phyloP scores from a whole-genome alignment of 2,329 filamentous ascomycete species.

The Cercospora beticola region DNA sequence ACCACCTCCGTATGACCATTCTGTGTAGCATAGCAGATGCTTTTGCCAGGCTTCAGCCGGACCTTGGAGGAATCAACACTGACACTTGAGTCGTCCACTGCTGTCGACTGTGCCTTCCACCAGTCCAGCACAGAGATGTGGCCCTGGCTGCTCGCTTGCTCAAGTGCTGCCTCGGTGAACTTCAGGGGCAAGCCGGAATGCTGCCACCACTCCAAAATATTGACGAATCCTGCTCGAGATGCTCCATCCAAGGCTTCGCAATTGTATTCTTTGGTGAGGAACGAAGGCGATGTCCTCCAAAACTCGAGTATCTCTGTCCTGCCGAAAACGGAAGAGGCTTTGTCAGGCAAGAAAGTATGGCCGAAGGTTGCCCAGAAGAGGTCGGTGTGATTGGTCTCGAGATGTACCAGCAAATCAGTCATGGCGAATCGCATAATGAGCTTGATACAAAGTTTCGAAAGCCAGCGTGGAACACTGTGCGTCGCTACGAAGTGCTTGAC shows the following conservation, averaged over 20 bases:
- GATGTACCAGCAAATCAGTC: conserved; percentile 71
- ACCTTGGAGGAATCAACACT: conserved; percentile 40
- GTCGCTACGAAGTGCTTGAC: conserved; percentile 72
- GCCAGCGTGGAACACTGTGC: conserved; percentile 65
- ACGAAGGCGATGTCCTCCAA: conserved; percentile 81
- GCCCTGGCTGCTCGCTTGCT: conserved; percentile 81
- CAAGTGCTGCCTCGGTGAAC: conserved; percentile 83
- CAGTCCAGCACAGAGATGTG: conserved; percentile 85
- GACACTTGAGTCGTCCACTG: conserved; percentile 31
- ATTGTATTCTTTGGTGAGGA: conserved; percentile 83
- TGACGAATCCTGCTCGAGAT: conserved; percentile 78
- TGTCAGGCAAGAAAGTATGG: conserved; percentile 77
- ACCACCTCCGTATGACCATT: conserved; percentile 75
- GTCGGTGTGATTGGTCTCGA: conserved; percentile 66
- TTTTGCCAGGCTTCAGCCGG: conserved; percentile 76
- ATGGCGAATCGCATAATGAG: conserved; percentile 90
- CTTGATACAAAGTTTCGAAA: conserved; percentile 80
- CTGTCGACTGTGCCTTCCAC: conserved; percentile 68
- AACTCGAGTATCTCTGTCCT: conserved; percentile 83
- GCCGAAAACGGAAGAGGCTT: conserved; percentile 83
- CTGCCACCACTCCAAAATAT: conserved; percentile 90
- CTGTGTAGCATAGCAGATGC: conserved; percentile 79
- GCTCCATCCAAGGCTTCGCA: conserved; percentile 83
- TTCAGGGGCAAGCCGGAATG: conserved; percentile 74
- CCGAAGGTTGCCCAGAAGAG: conserved; percentile 86